Evolutionary conservation across 805 yeast genomes (phyloP), one percentile per base, ranked within the genome.

Genomic region (Schwanniomyces vanrijiae): DNA sequence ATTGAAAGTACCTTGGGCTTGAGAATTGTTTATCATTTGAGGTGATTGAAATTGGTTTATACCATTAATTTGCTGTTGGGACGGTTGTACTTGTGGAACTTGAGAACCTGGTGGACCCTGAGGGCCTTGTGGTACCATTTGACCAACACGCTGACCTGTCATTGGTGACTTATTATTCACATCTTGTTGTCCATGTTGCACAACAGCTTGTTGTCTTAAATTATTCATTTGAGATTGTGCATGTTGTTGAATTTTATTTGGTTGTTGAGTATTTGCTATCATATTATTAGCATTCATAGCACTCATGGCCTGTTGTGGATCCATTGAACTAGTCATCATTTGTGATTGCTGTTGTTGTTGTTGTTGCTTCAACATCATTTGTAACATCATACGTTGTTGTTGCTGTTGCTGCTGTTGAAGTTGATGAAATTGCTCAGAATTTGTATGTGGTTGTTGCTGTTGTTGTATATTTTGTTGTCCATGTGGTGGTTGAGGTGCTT

Each of bases 221-320:
- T 68, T 75, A 55, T 73, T 76, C 82, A 76, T 75, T 58, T 77
- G 82, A 37, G 62, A 65, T 55, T 76, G 82, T 3, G 80, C 76
- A 45, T 68, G 76, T 50, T 73, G 77, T 49, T 75, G 79, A 35
- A 67, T 67, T 29, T 68, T 51, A 47, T 68, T 67, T 26, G 54
- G 58, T 29, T 49, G 55, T 20, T 53, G 59, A 50, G 69, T 56
- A 48, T 63, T 71, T 25, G 46, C 55, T 43, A 53, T 38, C 42
- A 55, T 56, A 44, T 48, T 42, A 22, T 45, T 48, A 26, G 54
- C 54, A 13, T 39, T 52, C 55, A 53, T 49, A 35, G 50, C 44
- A 18, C 49, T 53, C 53, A 59, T 48, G 46, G 51, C 43, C 33
- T 53, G 59, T 37, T 53, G 58, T 35, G 54, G 50, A 47, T 54